Evolutionary conservation across 2,329 filamentous ascomycete species (phyloP).

Genomic region (Fusarium lyarnte): DNA sequence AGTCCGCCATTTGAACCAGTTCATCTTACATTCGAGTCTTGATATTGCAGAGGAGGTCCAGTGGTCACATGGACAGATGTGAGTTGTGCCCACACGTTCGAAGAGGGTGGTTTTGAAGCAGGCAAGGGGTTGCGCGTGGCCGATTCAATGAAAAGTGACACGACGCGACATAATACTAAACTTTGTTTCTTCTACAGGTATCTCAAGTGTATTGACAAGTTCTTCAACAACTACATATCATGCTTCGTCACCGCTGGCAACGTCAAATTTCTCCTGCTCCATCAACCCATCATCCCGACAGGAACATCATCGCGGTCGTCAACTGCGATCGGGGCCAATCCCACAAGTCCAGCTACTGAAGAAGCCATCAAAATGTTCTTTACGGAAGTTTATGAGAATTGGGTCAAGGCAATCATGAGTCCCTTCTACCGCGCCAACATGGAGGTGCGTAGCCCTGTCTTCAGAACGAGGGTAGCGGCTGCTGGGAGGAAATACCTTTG

Average conservation of each 20-base stretch:
- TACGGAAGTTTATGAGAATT: slow-evolving; percentile 93
- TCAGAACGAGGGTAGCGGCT: slow-evolving; percentile 81
- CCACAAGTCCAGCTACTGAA: slow-evolving; percentile 88
- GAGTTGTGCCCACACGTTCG: slow-evolving; percentile 41
- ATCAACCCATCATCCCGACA: slow-evolving; percentile 72
- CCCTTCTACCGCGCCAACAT: slow-evolving; percentile 91
- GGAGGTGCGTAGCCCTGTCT: slow-evolving; percentile 87
- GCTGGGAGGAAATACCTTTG: slow-evolving; percentile 93
- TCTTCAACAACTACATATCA: slow-evolving; percentile 94
- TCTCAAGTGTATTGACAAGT: slow-evolving; percentile 95
- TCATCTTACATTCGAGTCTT: slow-evolving; percentile 92
- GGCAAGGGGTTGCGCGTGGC: neutral
- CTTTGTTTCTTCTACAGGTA: slow-evolving; percentile 68
- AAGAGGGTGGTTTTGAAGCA: neutral
- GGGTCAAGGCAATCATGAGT: slow-evolving; percentile 97
- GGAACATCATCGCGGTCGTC: slow-evolving; percentile 63
- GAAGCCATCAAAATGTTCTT: slow-evolving; percentile 97
- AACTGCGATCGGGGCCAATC: slow-evolving; percentile 83
- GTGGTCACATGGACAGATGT: slow-evolving; percentile 90
- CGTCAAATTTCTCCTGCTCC: slow-evolving; percentile 92
- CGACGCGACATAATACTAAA: slow-evolving; percentile 3
- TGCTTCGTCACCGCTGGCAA: slow-evolving; percentile 94
- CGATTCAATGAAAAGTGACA: neutral
- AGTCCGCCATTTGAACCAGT: slow-evolving; percentile 94
- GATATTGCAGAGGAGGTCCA: slow-evolving; percentile 97